A percentile compares a stretch with the other conserved stretches of the same genome.
Conservation (phyloP, 148 eudicot species). For the Polygonum aviculare region DNA sequence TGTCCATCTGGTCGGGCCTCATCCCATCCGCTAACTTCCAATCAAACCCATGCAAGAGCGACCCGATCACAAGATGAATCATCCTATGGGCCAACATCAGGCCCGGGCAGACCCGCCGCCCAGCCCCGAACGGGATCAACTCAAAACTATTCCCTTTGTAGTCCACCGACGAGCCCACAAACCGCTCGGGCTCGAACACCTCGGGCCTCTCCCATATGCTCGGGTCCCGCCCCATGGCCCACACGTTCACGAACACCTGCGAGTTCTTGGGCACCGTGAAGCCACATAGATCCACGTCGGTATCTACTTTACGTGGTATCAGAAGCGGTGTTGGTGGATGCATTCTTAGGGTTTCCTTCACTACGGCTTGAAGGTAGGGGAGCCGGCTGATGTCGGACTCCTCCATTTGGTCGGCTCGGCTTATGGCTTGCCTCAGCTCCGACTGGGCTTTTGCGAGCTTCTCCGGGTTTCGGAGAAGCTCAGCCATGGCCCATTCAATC, state of each 20-base stretch:
- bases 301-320: slow-evolving; percentile 24
- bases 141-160: slow-evolving; percentile 20
- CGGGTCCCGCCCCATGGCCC: slow-evolving; percentile 38
- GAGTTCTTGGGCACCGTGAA: slow-evolving; percentile 28
- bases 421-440: slow-evolving; percentile 20
- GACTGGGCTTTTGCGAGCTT: slow-evolving; percentile 16
- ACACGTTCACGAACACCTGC: slow-evolving; percentile 34
- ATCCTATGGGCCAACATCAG: slow-evolving; percentile 29
- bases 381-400: slow-evolving; percentile 25
- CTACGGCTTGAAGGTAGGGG: slow-evolving; percentile 30
- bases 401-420: slow-evolving; percentile 14
- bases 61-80: slow-evolving; percentile 27
- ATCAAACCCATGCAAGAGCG: slow-evolving; percentile 22
- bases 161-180: slow-evolving; percentile 22
- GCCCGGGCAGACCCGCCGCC: slow-evolving; percentile 29
- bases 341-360: slow-evolving; percentile 32
- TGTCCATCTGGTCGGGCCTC: slow-evolving; percentile 18
- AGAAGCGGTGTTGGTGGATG: slow-evolving; percentile 34
- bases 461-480: slow-evolving; percentile 1
- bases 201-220: slow-evolving; percentile 20
- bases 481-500: slow-evolving; percentile 9
- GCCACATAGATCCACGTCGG: slow-evolving; percentile 15
- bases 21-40: slow-evolving; percentile 30
- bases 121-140: slow-evolving; percentile 13
- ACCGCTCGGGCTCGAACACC: slow-evolving; percentile 32